Base-by-base conservation (phyloP, 2,329 filamentous ascomycete genomes). In the Monosporascus sp. region DNA sequence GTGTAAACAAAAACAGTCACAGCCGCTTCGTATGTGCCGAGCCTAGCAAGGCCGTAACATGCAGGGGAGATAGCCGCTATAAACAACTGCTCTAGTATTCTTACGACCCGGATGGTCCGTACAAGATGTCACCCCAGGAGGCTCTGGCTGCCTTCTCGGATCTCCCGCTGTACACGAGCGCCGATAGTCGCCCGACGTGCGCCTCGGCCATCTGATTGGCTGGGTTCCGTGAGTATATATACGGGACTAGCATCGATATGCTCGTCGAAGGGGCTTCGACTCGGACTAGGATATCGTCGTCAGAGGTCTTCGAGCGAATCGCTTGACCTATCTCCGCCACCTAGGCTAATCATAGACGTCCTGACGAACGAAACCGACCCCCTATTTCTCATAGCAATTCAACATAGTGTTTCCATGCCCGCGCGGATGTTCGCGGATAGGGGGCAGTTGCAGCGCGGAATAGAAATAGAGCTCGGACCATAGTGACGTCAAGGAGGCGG, bases 141-240 rank as follows among this genome's bases (percentile, higher is more conserved):
- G 72, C 76, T 0, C 61, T 73, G n/a, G 63, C 59, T 3, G 80
- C 79, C 0, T 81, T 79, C 58, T 55, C 65, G 3, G 58, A 70
- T 17, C 64, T 83, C n/a, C 74, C 74, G 5, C 64, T 83, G 3
- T 83, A 83, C 64, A 83, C 80, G 22, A 83, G 80, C 61, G 80
- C 75, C 2, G 80, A 83, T 64, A 76, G 74, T 53, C 83, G 80
- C 62, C 76, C 79, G 7, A 84, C 83, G 76, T 84, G 81, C 59
- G 78, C 80, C 1, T 74, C 77, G 7, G 80, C 79, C 0, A 81
- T 83, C 56, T 74, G 78, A 2, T 83, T 78, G 77, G 71, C 79
- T 0, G 78, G 78, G 0, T 81, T 83, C 67, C 71, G 68, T 38
- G 80, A 82, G 65, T 80, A 79, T 60, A 71, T 83, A 7, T 83